phyloP scores from a whole-genome alignment of 1,284 basidiomycete genomes.

The Ceratobasidium sp. region DNA sequence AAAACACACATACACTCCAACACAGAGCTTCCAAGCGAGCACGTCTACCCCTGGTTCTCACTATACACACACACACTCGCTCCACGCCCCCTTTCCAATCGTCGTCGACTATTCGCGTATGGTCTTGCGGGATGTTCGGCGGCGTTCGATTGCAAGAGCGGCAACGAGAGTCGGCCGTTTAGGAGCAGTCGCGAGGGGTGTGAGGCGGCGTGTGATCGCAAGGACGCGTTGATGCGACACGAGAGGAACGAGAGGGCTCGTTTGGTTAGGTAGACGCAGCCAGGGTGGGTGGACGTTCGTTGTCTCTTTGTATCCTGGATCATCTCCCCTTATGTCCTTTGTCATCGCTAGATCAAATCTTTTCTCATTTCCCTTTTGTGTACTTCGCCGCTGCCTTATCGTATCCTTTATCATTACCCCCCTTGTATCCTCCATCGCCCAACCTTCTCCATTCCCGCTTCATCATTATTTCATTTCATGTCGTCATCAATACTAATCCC shows the following conservation, averaged over 20 bases:
- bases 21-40: not conserved
- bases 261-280: constrained; percentile 30
- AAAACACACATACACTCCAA: no score
- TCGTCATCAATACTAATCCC: no score
- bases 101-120: constrained; percentile 15
- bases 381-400: no score
- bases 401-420: no score
- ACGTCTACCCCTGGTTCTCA: not conserved
- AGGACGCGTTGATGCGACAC: constrained; percentile 34
- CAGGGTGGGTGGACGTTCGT: constrained; percentile 4
- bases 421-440: not conserved
- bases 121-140: constrained; percentile 15
- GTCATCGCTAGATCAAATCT: no score
- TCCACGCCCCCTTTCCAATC: not conserved
- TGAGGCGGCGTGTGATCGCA: constrained; percentile 33
- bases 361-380: no score
- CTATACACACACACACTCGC: constrained; percentile 1
- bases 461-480: no score
- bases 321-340: no score
- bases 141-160: constrained; percentile 20
- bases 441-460: no score
- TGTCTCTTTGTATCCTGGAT: not conserved
- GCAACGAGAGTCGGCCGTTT: constrained; percentile 2
- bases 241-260: constrained; percentile 28
- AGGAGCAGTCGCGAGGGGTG: constrained; percentile 10